Conservation (phyloP, 192 early-diverging fungal species). For the Helicostylum pulchrum region DNA sequence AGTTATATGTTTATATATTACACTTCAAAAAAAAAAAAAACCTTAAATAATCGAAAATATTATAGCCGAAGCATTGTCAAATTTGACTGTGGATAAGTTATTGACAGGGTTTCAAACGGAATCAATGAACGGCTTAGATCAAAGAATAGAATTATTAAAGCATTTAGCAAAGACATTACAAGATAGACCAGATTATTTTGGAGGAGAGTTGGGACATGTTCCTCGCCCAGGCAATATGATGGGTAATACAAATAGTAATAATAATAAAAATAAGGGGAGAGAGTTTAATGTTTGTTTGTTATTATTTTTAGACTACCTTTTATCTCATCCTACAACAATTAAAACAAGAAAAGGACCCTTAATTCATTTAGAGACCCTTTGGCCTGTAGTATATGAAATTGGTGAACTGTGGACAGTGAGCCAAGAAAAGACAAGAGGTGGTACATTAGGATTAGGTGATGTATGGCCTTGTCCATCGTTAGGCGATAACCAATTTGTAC, state of each 20-base stretch:
- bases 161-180: constrained; percentile 63
- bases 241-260: constrained; percentile 31
- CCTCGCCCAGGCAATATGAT: constrained; percentile 84
- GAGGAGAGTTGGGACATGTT: constrained; percentile 30
- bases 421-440: constrained; percentile 58
- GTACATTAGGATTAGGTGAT: constrained; percentile 56
- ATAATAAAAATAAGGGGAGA: neutral
- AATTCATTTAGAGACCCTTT: constrained; percentile 66
- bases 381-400: constrained; percentile 78
- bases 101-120: constrained; percentile 73
- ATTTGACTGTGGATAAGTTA: constrained; percentile 52
- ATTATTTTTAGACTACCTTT: constrained; percentile 52
- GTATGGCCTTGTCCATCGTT: constrained; percentile 36
- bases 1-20: neutral
- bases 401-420: constrained; percentile 79
- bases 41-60: neutral
- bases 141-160: constrained; percentile 67
- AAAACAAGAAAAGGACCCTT: constrained; percentile 29
- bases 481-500: constrained; percentile 48
- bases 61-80: constrained; percentile 49
- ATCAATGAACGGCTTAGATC: constrained; percentile 73
- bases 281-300: neutral
- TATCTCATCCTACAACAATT: constrained; percentile 53
- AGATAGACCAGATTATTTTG: constrained; percentile 58
- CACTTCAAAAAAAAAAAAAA: neutral